Conservation (phyloP, 1,284 basidiomycete species). For the Heimioporus retisporus region DNA sequence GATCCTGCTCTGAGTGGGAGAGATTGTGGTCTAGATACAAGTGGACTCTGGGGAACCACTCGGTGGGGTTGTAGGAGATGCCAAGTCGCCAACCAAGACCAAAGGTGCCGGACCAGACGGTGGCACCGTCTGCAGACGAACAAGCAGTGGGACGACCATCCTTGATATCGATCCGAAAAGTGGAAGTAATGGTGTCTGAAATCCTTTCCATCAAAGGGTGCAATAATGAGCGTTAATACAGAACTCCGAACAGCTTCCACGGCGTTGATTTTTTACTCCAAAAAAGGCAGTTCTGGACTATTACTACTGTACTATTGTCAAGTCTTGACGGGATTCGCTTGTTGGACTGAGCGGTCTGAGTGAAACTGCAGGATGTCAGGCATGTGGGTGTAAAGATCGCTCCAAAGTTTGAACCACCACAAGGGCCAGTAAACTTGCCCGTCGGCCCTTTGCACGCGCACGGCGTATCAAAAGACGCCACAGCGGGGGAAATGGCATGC, state of each 20-base stretch:
- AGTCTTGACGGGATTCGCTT: too few relatives aligned
- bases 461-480: too few relatives aligned
- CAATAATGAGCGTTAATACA: too few relatives aligned
- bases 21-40: conserved; percentile 41
- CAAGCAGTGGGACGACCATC: conserved; percentile 32
- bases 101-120: conserved; percentile 40
- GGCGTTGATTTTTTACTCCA: not conserved
- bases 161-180: conserved; percentile 36
- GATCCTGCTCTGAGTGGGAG: conserved; percentile 31
- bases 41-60: conserved; percentile 38
- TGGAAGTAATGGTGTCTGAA: conserved; percentile 37
- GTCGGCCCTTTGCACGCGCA: too few relatives aligned
- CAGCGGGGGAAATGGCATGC: too few relatives aligned
- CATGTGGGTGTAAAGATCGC: too few relatives aligned
- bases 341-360: too few relatives aligned
- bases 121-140: conserved; percentile 11
- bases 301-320: too few relatives aligned
- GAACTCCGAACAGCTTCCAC: too few relatives aligned
- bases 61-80: conserved; percentile 23
- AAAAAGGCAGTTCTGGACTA: not conserved
- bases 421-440: too few relatives aligned
- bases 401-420: too few relatives aligned
- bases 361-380: too few relatives aligned
- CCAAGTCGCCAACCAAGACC: conserved; percentile 43
- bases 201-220: conserved; percentile 33